These are phyloP conservation scores for Scolecobasidium constrictum DNA, from an alignment of 2,329 filamentous ascomycete genomes.

Conservation along the genomic window DNA sequence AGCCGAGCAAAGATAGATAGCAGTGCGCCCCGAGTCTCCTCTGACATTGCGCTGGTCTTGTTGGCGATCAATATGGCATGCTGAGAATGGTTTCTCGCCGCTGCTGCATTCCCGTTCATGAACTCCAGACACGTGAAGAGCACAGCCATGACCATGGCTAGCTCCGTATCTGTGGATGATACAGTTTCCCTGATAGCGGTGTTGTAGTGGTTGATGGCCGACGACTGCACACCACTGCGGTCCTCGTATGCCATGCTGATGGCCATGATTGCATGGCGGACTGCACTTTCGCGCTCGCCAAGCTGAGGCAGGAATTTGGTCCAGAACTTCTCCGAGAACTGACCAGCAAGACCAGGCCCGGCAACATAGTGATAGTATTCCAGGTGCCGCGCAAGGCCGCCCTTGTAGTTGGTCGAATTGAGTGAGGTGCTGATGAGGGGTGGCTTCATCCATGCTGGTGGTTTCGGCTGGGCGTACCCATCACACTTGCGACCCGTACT, in stretches of 20 bases:
- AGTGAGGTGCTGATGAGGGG: too few species aligned
- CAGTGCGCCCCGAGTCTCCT: background rate
- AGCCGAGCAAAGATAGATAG: background rate
- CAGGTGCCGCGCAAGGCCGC: background rate
- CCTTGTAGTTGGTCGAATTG: background rate
- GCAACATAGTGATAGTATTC: background rate
- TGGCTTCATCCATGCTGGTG: too few species aligned
- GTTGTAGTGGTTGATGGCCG: background rate
- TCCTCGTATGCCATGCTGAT: background rate
- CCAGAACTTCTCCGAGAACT: background rate
- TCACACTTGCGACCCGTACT: constrained; percentile 6
- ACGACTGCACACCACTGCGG: background rate
- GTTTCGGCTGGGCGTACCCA: constrained; percentile 2
- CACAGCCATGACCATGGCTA: background rate
- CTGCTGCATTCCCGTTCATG: background rate
- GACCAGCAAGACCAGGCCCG: background rate
- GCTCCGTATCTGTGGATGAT: background rate
- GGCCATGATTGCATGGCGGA: background rate
- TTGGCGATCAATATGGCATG: background rate
- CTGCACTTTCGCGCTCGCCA: background rate
- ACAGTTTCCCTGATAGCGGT: background rate
- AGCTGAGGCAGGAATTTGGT: background rate
- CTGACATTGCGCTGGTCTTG: background rate
- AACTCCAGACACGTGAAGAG: background rate
- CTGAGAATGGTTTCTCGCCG: background rate